These are phyloP conservation scores for Linaria vulgaris DNA, from an alignment of 257 asterid species.

Conservation along the genomic window DNA sequence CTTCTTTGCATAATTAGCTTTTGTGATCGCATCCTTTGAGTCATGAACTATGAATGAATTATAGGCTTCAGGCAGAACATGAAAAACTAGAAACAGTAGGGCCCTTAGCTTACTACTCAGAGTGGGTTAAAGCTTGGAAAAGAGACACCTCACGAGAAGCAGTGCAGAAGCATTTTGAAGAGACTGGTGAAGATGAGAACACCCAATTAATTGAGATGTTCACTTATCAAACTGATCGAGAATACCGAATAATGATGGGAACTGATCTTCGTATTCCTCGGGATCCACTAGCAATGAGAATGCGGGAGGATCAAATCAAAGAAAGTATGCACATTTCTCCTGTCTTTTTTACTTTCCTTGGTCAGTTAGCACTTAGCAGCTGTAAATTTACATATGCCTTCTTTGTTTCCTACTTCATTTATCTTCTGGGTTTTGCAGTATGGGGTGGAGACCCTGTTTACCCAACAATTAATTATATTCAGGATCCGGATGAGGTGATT, in stretches of 20 bases:
- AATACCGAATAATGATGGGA: constrained; percentile 95
- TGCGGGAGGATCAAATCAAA: constrained; percentile 92
- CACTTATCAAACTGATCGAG: constrained; percentile 77
- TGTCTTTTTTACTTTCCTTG: constrained; percentile 4
- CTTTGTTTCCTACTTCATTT: constrained; percentile 5
- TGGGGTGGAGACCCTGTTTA: constrained; percentile 99
- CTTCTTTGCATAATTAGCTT: not conserved
- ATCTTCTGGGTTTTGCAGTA: constrained; percentile 48
- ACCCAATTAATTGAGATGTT: constrained; percentile 82
- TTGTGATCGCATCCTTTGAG: constrained; percentile 20
- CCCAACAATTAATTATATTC: constrained; percentile 93
- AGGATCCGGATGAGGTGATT: constrained; percentile 90
- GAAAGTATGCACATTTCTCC: constrained; percentile 52
- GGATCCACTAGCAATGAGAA: constrained; percentile 91
- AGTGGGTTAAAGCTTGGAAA: constrained; percentile 89
- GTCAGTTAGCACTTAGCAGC: not conserved
- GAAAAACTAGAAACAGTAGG: constrained; percentile 65
- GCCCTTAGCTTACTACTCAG: constrained; percentile 84
- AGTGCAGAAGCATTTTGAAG: constrained; percentile 86
- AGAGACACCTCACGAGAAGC: constrained; percentile 86
- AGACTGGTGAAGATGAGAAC: constrained; percentile 96
- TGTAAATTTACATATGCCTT: not conserved
- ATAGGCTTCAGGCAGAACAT: constrained; percentile 74
- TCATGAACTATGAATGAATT: constrained; percentile 27
- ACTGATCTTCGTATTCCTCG: constrained; percentile 81